phyloP scores from a whole-genome alignment of 2,329 filamentous ascomycete genomes.

The Neopestalotiopsis sp. region DNA sequence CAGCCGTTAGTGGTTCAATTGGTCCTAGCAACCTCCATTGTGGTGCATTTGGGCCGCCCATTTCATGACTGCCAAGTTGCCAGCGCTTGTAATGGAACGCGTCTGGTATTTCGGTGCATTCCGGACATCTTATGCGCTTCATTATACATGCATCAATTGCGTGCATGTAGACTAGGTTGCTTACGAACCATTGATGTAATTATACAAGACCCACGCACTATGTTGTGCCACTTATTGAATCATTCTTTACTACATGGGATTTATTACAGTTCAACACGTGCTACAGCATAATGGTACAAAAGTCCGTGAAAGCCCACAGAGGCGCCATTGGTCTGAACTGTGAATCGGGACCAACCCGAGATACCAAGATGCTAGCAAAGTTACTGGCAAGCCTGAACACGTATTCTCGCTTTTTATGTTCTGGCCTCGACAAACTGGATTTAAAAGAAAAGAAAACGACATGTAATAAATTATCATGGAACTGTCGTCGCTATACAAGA shows the following conservation, averaged over 20 bases:
- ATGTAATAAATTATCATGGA: neutral
- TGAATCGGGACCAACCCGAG: too few relatives aligned
- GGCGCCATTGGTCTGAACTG: too few relatives aligned
- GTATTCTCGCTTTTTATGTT: too few relatives aligned
- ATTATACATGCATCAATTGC: neutral
- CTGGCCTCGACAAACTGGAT: neutral
- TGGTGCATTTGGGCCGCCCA: neutral
- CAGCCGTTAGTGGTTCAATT: conserved; percentile 7
- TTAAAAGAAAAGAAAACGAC: neutral
- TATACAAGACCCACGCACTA: too few relatives aligned
- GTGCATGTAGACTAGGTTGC: neutral
- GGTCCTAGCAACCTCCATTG: neutral
- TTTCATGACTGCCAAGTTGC: neutral
- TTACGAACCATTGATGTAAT: neutral
- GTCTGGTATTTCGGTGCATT: neutral
- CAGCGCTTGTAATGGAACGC: neutral
- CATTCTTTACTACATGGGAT: too few relatives aligned
- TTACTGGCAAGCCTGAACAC: too few relatives aligned
- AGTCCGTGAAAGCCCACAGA: too few relatives aligned
- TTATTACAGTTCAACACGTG: too few relatives aligned
- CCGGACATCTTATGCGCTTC: neutral
- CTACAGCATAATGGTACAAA: too few relatives aligned
- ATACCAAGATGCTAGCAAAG: neutral
- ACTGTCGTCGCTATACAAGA: conserved; percentile 11
- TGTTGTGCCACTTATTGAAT: too few relatives aligned